phyloP scores from a whole-genome alignment of 2,329 filamentous ascomycete genomes.

The Alternaria arborescens region DNA sequence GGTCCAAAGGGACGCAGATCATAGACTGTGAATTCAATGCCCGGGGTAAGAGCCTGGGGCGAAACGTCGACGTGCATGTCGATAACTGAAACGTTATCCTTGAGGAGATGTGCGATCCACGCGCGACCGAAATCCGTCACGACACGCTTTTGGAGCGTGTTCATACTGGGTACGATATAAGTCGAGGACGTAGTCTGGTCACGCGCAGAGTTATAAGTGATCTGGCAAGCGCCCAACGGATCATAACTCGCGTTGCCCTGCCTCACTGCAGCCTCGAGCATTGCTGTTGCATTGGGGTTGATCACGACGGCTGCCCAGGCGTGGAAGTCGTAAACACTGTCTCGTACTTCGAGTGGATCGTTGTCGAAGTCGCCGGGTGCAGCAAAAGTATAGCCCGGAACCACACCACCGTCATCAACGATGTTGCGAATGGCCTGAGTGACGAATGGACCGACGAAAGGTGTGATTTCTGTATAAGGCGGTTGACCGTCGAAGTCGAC shows the following conservation, averaged over 20 bases:
- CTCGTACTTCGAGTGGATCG: conserved; percentile 65
- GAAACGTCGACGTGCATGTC: conserved; percentile 52
- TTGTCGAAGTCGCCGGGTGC: conserved; percentile 61
- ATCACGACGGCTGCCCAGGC: conserved; percentile 69
- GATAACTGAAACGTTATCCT: conserved; percentile 33
- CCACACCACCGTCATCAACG: conserved; percentile 45
- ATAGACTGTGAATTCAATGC: conserved; percentile 62
- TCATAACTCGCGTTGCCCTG: conserved; percentile 68
- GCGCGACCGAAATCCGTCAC: conserved; percentile 58
- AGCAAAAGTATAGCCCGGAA: conserved; percentile 60
- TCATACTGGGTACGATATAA: conserved; percentile 63
- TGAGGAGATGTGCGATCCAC: conserved; percentile 51
- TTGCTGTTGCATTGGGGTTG: conserved; percentile 67
- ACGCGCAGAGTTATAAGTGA: conserved; percentile 65
- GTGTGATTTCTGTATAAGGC: conserved; percentile 57
- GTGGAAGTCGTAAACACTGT: conserved; percentile 66
- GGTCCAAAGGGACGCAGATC: conserved; percentile 69
- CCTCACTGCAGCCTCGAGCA: conserved; percentile 63
- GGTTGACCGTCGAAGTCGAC: conserved; percentile 69
- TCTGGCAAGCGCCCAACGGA: conserved; percentile 65
- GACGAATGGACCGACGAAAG: conserved; percentile 65
- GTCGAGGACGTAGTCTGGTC: conserved; percentile 63
- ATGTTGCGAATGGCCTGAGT: conserved; percentile 56
- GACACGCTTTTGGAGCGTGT: conserved; percentile 56
- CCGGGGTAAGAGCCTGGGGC: conserved; percentile 65